Evolutionary conservation across 768 basidiomycete species (phyloP), one percentile per base, ranked within the genome.

Genomic region (Suillus fuscotomentosus): DNA sequence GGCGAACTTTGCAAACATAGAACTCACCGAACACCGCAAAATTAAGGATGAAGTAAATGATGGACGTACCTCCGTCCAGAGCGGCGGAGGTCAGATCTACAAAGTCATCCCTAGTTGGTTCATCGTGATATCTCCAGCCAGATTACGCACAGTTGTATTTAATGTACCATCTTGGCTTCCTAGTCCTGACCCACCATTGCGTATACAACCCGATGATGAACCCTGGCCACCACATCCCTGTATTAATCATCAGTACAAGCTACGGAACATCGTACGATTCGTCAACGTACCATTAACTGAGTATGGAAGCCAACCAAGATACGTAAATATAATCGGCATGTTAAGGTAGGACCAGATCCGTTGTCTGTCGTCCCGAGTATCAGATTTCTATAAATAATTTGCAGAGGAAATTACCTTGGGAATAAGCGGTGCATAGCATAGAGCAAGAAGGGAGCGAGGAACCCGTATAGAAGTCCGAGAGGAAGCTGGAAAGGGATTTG

Each of bases 11-110:
- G 20, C 56, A n/a, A 36, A 47, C 20, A 13, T 10, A 22, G 36
- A n/a, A 34, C 63, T 2, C 60, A 67, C 77, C 77, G 45, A 76
- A 75, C 17, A 73, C 69, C 6, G 70, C 69, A 63, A 81, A 72
- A 51, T 78, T 79, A 60, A 83, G 76, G 63, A 83, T 82, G 74
- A 84, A 83, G 15, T 83, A 70, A 61, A 83, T 82, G 63, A 83
- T 78, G 61, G 82, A 82, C 47, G 77, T 76, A 15, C 83, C 82
- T 15, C 82, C 83, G 65, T 83, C 82, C 39, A 82, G 73, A n/a
- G 82, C 82, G 9, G 82, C 81, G n/a, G 78, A 80, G 13, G 80
- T 72, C 53, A 83, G 73, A 69, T 81, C 79, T 78, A 5, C 14
- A 50, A 24, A 50, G 22, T 59, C 20, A 54, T 0, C 39, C 17